Evolutionary conservation across 2,329 filamentous ascomycete genomes (phyloP).

Genomic region (Hypoxylon sp.): DNA sequence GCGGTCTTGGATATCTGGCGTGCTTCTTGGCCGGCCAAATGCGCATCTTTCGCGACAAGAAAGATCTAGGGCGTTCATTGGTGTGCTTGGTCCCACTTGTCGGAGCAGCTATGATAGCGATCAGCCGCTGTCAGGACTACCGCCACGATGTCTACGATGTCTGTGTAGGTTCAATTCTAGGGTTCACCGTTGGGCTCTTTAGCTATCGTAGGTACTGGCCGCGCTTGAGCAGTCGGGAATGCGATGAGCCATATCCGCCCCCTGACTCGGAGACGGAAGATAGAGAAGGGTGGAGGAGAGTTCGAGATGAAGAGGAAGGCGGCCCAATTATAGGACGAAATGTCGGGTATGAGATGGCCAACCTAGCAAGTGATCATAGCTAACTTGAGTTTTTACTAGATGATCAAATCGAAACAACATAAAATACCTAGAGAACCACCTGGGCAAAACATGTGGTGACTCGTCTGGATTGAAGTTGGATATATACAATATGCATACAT

Average conservation of each 20-base stretch:
- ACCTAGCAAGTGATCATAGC: slow-evolving; percentile 32
- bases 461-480: slow-evolving; percentile 1
- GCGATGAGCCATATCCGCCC: slow-evolving; percentile 65
- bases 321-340: slow-evolving; percentile 44
- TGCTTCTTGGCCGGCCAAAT: slow-evolving; percentile 75
- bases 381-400: slow-evolving; percentile 40
- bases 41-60: slow-evolving; percentile 60
- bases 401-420: slow-evolving; percentile 32
- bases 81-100: slow-evolving; percentile 67
- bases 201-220: slow-evolving; percentile 74
- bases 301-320: slow-evolving; percentile 64
- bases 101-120: slow-evolving; percentile 72
- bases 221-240: slow-evolving; percentile 58
- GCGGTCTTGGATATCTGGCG: slow-evolving; percentile 77
- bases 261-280: slow-evolving; percentile 50
- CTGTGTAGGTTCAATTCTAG: slow-evolving; percentile 66
- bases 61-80: slow-evolving; percentile 64
- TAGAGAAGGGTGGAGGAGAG: slow-evolving; percentile 50
- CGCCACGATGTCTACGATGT: slow-evolving; percentile 77
- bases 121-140: slow-evolving; percentile 75
- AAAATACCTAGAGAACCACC: not conserved
- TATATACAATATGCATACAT: not conserved
- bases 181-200: slow-evolving; percentile 68
- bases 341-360: slow-evolving; percentile 45
- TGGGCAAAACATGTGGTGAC: slow-evolving; percentile 4